Conservation (phyloP, 768 basidiomycete species). For the Boletus reticulatus region DNA sequence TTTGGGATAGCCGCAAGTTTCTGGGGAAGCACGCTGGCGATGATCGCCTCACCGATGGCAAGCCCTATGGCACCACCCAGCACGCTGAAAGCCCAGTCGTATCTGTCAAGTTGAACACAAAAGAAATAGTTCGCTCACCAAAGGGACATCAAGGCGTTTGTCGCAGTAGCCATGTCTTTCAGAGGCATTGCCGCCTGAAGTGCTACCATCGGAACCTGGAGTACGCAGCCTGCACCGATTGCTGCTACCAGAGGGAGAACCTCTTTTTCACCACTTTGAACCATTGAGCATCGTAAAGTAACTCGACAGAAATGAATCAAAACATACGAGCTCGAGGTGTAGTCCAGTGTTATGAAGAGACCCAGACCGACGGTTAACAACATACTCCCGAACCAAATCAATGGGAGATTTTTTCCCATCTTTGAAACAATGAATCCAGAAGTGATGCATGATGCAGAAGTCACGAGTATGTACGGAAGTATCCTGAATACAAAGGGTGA, state of each 20-base stretch:
- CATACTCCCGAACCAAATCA: slow-evolving; percentile 64
- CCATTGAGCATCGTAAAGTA: not conserved
- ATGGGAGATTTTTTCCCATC: slow-evolving; percentile 53
- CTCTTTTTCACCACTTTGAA: slow-evolving; percentile 53
- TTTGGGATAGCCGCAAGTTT: slow-evolving; percentile 36
- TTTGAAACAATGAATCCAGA: slow-evolving; percentile 60
- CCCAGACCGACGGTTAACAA: slow-evolving; percentile 64
- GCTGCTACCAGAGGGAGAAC: slow-evolving; percentile 64
- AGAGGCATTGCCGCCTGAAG: slow-evolving; percentile 85
- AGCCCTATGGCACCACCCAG: slow-evolving; percentile 74
- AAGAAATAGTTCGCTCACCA: slow-evolving; percentile 35
- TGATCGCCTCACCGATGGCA: slow-evolving; percentile 68
- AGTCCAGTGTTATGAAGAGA: slow-evolving; percentile 67
- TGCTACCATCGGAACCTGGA: slow-evolving; percentile 65
- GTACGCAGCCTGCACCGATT: slow-evolving; percentile 60
- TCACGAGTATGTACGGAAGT: slow-evolving; percentile 68
- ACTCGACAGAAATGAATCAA: not conserved
- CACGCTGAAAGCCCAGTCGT: slow-evolving; percentile 37
- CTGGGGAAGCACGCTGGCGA: slow-evolving; percentile 47
- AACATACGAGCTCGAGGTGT: slow-evolving; percentile 47
- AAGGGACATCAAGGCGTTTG: slow-evolving; percentile 68
- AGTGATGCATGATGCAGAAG: slow-evolving; percentile 48
- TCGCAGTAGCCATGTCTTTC: slow-evolving; percentile 82
- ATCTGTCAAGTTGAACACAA: not conserved
- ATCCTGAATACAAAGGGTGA: slow-evolving; percentile 42